Percentiles rank a stretch among this genome's conserved stretches.
These are phyloP conservation scores for Cyclostephanos invisitatus DNA, from an alignment of 108 stramenopile species.

Conservation along the genomic window DNA sequence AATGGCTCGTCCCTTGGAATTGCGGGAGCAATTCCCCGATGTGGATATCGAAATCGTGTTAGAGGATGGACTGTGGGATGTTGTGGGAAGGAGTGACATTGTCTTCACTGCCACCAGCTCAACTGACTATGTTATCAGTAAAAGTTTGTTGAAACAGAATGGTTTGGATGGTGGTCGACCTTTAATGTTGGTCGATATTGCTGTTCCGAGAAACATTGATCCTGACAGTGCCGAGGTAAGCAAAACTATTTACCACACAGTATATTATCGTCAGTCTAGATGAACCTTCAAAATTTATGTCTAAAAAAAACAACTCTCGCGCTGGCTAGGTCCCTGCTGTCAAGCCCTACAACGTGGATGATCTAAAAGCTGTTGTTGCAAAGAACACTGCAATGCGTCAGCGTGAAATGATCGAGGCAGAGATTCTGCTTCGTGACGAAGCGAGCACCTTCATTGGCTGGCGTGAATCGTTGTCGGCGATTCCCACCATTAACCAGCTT, in stretches of 20 bases:
- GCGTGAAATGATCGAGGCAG: slow-evolving; percentile 97
- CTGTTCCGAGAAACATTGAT: slow-evolving; percentile 98
- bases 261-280: background rate
- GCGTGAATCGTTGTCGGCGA: slow-evolving; percentile 93
- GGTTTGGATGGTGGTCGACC: slow-evolving; percentile 74
- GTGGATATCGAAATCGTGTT: slow-evolving; percentile 90
- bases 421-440: slow-evolving; percentile 90
- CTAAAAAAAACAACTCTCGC: background rate
- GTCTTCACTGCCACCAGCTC: slow-evolving; percentile 94
- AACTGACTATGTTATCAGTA: slow-evolving; percentile 83
- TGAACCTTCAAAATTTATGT: background rate
- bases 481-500: slow-evolving; percentile 95
- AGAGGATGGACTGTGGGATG: slow-evolving; percentile 91
- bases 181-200: slow-evolving; percentile 96
- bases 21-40: slow-evolving; percentile 91
- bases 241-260: background rate
- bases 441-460: slow-evolving; percentile 84
- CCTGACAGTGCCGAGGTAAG: slow-evolving; percentile 76
- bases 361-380: slow-evolving; percentile 97
- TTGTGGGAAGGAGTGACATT: slow-evolving; percentile 88
- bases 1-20: slow-evolving; percentile 72
- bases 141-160: slow-evolving; percentile 78
- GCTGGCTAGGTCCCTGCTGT: slow-evolving; percentile 71
- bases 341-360: slow-evolving; percentile 95
- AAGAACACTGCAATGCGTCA: slow-evolving; percentile 97